A percentile compares a stretch with the other conserved stretches of the same genome.
Conservation (phyloP, 805 yeast genomes). For the Monosporozyma solicola region DNA sequence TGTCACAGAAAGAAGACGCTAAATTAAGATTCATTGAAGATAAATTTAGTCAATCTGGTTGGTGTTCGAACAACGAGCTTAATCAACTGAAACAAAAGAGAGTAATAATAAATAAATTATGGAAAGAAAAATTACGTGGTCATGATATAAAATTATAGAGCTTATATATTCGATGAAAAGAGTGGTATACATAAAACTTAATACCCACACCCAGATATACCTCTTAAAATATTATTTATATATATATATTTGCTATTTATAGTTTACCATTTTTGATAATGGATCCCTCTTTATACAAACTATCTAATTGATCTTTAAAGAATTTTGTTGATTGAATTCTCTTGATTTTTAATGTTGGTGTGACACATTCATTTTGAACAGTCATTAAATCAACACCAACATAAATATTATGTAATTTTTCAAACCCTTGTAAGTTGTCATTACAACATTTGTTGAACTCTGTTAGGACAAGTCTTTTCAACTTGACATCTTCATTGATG, state of each 20-base stretch:
- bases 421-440: slow-evolving; percentile 49
- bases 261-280: slow-evolving; percentile 19
- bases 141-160: neutral
- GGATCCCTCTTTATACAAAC: slow-evolving; percentile 44
- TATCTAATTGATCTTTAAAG: slow-evolving; percentile 34
- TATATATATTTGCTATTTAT: slow-evolving; percentile 3
- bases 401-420: slow-evolving; percentile 46
- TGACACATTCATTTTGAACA: slow-evolving; percentile 50
- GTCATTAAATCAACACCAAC: slow-evolving; percentile 52
- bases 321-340: slow-evolving; percentile 40
- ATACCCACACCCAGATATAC: neutral
- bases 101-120: slow-evolving; percentile 20
- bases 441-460: slow-evolving; percentile 14
- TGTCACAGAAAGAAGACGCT: slow-evolving; percentile 24
- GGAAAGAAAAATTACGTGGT: slow-evolving; percentile 24
- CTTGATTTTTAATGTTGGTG: slow-evolving; percentile 59
- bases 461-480: slow-evolving; percentile 14
- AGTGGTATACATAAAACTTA: neutral
- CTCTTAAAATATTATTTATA: neutral
- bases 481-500: slow-evolving; percentile 12
- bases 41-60: slow-evolving; percentile 17
- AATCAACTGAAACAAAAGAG: slow-evolving; percentile 19
- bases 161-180: neutral
- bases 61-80: slow-evolving; percentile 25
- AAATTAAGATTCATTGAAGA: slow-evolving; percentile 20